These are phyloP conservation scores for Aspergillus pseudonomiae DNA, from an alignment of 2,329 filamentous ascomycete species.

Conservation along the genomic window DNA sequence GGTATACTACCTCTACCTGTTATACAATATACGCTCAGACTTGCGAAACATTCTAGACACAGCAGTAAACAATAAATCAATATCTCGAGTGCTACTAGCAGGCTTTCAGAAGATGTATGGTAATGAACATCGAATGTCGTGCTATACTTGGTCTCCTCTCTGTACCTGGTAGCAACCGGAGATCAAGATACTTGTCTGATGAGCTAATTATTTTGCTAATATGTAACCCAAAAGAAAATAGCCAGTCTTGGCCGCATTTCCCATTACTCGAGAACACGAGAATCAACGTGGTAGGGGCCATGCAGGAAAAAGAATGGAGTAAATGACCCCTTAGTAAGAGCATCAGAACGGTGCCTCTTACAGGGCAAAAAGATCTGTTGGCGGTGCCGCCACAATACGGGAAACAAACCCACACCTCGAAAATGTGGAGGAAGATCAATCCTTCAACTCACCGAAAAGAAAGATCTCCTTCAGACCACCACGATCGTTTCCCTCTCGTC, in stretches of 20 bases:
- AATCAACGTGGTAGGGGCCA: not conserved
- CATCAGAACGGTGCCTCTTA: not conserved
- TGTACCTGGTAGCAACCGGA: no score
- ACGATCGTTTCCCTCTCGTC: constrained; percentile 5
- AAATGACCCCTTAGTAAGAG: not conserved
- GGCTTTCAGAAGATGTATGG: no score
- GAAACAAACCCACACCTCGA: constrained; percentile 30
- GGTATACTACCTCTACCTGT: no score
- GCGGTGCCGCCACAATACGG: constrained; percentile 5
- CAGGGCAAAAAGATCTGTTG: not conserved
- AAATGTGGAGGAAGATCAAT: constrained; percentile 36
- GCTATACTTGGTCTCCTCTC: no score
- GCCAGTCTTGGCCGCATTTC: not conserved
- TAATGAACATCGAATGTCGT: no score
- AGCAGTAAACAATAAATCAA: no score
- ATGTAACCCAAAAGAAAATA: not conserved
- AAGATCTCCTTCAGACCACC: not conserved
- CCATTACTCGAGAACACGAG: not conserved
- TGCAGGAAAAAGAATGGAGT: not conserved
- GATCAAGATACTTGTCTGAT: not conserved
- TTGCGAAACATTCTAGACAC: no score
- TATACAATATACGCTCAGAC: no score
- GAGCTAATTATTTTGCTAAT: not conserved
- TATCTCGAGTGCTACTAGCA: no score
- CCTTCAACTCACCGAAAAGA: constrained; percentile 12